These are phyloP conservation scores for Yamadazyma scolyti DNA, from an alignment of 805 yeast species.

Conservation along the genomic window DNA sequence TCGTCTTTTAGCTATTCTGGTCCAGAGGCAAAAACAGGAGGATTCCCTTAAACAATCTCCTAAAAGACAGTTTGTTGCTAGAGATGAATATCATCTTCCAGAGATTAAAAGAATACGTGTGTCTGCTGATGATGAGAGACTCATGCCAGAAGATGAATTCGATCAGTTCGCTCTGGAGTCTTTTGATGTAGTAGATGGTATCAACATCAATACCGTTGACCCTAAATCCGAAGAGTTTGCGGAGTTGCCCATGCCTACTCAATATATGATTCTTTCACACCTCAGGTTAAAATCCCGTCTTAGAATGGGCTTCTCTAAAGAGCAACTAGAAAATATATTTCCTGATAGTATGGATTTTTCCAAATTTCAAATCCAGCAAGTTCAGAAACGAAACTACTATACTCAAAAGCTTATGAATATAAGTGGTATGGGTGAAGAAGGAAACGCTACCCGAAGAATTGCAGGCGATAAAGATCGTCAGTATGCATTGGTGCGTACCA, in stretches of 20 bases:
- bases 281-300: constrained; percentile 79
- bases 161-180: constrained; percentile 52
- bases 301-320: constrained; percentile 92
- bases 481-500: constrained; percentile 71
- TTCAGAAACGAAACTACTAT: constrained; percentile 82
- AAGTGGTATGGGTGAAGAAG: constrained; percentile 69
- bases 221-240: constrained; percentile 79
- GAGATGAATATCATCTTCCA: constrained; percentile 88
- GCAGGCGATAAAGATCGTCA: constrained; percentile 80
- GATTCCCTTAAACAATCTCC: constrained; percentile 4
- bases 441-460: constrained; percentile 53
- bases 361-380: constrained; percentile 88
- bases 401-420: constrained; percentile 85
- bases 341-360: constrained; percentile 89
- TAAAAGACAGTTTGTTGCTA: constrained; percentile 37
- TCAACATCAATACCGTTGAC: constrained; percentile 71
- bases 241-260: constrained; percentile 76
- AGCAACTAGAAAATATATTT: constrained; percentile 77
- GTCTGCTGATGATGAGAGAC: constrained; percentile 60
- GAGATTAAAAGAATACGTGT: constrained; percentile 53
- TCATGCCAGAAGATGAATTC: constrained; percentile 71
- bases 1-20: constrained; percentile 71
- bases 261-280: constrained; percentile 82
- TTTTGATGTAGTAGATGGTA: constrained; percentile 57
- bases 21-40: constrained; percentile 52